Base-by-base conservation (phyloP, 257 asterid genomes). In the Thymus mandschuricus region DNA sequence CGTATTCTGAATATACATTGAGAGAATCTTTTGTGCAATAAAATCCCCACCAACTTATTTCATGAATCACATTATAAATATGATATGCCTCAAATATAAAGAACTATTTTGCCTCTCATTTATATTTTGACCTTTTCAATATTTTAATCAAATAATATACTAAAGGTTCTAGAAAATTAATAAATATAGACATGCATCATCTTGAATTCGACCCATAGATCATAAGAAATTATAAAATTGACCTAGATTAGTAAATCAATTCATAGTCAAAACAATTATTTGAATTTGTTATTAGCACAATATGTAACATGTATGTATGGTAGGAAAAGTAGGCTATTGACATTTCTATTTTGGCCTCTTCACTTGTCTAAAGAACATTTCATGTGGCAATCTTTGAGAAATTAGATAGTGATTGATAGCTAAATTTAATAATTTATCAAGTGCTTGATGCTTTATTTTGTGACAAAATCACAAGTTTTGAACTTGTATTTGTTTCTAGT, bases 271-370 rank as follows among this genome's bases (percentile, higher is more conserved):
- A 21, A 74, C 67, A 56, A 70, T 58, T 64, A 44, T 44, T 70
- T 63, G 11, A 51, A 33, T 60, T 59, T 40, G 49, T 44, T 3
- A 41, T 68, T 68, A 74, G 75, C 76, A 28, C 64, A 10, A 64
- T 63, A 49, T 41, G 62, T 51, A 49, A 71, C 49, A 50, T 58
- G 56, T 79, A 64, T 29, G 60, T 11, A 33, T 30, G 30, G n/a
- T 2, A 28, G 45, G 65, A 45, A 60, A 7, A 35, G 46, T 50
- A 12, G 72, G 57, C 4, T n/a, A 28, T 67, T 73, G 82, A 73
- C 82, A 41, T 45, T 62, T 62, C 44, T 62, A 60, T 46, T 54
- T 60, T 65, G 71, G 66, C 77, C 66, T 64, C 66, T 74, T 28
- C 74, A 34, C 31, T 63, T 27, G 40, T 10, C 70, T 48, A 56